These are phyloP conservation scores for Fraxinus ornus DNA, from an alignment of 305 asterid genomes.

Conservation along the genomic window DNA sequence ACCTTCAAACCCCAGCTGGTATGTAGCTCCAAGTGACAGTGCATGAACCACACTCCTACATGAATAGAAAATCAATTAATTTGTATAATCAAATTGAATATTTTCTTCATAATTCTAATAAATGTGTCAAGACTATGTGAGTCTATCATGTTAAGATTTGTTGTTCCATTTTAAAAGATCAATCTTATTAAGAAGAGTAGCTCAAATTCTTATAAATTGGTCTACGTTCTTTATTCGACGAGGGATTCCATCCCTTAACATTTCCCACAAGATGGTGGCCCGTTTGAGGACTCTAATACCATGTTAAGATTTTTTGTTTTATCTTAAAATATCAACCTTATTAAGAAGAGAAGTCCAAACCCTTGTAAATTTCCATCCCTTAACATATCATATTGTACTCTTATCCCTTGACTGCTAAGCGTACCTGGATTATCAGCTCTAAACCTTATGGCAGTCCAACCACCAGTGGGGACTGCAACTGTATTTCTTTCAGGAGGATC, in stretches of 20 bases:
- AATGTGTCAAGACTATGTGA: neutral
- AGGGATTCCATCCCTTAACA: too few species aligned
- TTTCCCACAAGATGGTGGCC: too few species aligned
- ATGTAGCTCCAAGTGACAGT: slow-evolving; percentile 54
- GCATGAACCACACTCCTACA: slow-evolving; percentile 56
- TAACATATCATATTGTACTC: neutral
- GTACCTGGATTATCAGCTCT: slow-evolving; percentile 66
- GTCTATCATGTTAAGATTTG: neutral
- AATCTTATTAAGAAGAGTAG: too few species aligned
- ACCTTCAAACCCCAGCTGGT: slow-evolving; percentile 53
- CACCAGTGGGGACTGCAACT: slow-evolving; percentile 64
- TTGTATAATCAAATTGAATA: neutral
- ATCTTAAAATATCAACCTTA: too few species aligned
- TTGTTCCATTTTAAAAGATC: too few species aligned
- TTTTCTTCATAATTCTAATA: neutral
- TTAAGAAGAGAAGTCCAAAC: too few species aligned
- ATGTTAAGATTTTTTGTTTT: too few species aligned
- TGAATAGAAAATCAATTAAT: neutral
- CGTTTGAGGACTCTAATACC: too few species aligned
- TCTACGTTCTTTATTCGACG: too few species aligned
- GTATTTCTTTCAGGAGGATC: slow-evolving; percentile 71
- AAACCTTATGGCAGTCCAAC: slow-evolving; percentile 69
- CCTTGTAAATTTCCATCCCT: too few species aligned
- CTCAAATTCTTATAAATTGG: too few species aligned
- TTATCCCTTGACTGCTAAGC: neutral